Percentiles rank a stretch among this genome's conserved stretches.
These are phyloP conservation scores for Grigorovia jiainica DNA, from an alignment of 805 yeast genomes.

Conservation along the genomic window DNA sequence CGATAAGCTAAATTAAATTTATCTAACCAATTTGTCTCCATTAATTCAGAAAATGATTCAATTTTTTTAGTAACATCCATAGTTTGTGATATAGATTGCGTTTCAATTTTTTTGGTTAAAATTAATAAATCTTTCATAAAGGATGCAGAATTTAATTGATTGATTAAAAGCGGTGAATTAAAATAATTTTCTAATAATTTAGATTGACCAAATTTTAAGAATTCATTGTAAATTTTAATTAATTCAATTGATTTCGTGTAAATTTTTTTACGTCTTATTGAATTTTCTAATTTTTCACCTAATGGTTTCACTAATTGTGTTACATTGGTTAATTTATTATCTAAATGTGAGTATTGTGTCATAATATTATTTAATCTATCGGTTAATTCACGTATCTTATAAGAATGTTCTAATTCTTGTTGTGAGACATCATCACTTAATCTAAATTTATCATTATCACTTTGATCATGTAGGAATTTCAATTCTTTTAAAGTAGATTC, in stretches of 20 bases:
- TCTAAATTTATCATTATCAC: slow-evolving; percentile 39
- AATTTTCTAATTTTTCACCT: slow-evolving; percentile 56
- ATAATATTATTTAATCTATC: slow-evolving; percentile 16
- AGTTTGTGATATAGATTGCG: slow-evolving; percentile 41
- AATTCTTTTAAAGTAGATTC: slow-evolving; percentile 75
- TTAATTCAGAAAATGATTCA: slow-evolving; percentile 60
- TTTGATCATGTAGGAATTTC: slow-evolving; percentile 48
- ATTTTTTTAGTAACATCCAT: slow-evolving; percentile 33
- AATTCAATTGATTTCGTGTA: slow-evolving; percentile 64
- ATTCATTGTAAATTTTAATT: slow-evolving; percentile 67
- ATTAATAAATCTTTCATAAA: slow-evolving; percentile 55
- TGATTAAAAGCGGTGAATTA: slow-evolving; percentile 6
- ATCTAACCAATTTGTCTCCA: slow-evolving; percentile 63
- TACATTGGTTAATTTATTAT: slow-evolving; percentile 35
- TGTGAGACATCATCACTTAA: slow-evolving; percentile 49
- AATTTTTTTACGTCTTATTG: slow-evolving; percentile 64
- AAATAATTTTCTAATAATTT: slow-evolving; percentile 41
- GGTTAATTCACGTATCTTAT: slow-evolving; percentile 43
- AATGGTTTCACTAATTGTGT: slow-evolving; percentile 56
- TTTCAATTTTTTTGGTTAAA: slow-evolving; percentile 55
- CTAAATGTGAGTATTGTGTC: slow-evolving; percentile 18
- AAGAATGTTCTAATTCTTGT: slow-evolving; percentile 58
- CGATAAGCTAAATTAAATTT: slow-evolving; percentile 69
- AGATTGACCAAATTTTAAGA: slow-evolving; percentile 40
- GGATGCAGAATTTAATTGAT: slow-evolving; percentile 50